Percentiles rank a stretch among this genome's conserved stretches.
These are phyloP conservation scores for Lasiosphaeria ovina DNA, from an alignment of 495 filamentous ascomycete genomes.

Conservation along the genomic window DNA sequence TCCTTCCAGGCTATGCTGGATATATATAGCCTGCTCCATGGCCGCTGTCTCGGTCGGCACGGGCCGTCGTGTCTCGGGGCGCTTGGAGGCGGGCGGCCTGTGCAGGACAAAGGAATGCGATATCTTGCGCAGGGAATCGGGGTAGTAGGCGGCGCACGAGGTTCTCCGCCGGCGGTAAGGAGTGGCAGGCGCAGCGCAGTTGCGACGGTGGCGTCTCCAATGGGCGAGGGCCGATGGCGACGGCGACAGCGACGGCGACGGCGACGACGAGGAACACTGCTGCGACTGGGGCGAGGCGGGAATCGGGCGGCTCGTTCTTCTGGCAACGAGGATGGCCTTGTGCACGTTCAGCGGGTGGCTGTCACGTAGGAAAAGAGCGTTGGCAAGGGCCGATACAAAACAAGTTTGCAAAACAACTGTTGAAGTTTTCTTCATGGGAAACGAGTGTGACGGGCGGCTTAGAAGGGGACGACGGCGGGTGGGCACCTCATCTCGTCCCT, in stretches of 20 bases:
- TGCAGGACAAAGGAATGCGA: constrained; percentile 13
- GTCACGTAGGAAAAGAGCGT: constrained; percentile 38
- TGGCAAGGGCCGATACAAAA: constrained; percentile 33
- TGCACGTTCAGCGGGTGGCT: constrained; percentile 29
- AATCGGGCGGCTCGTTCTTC: constrained; percentile 27
- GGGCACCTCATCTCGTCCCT: constrained; percentile 38
- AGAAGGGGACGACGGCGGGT: constrained; percentile 27
- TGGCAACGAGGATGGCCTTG: constrained; percentile 37
- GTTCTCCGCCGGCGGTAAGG: constrained; percentile 29
- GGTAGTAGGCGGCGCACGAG: constrained; percentile 21
- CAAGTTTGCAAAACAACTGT: constrained; percentile 32
- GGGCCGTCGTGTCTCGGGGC: constrained; percentile 13
- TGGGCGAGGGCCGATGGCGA: constrained; percentile 7
- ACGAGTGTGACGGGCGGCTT: constrained; percentile 16
- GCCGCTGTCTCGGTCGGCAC: constrained; percentile 1
- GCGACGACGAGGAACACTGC: constrained; percentile 2
- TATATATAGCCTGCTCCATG: constrained; percentile 29
- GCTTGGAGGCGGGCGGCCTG: constrained; percentile 9
- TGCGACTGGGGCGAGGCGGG: not conserved
- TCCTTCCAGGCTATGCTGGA: constrained; percentile 31
- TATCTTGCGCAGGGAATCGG: constrained; percentile 24
- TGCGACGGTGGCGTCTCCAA: constrained; percentile 23
- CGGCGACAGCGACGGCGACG: constrained; percentile 13
- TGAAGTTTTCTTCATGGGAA: constrained; percentile 33
- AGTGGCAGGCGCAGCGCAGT: constrained; percentile 20